Conservation (phyloP, 352 stramenopile genomes). For the Phytophthora pini region DNA sequence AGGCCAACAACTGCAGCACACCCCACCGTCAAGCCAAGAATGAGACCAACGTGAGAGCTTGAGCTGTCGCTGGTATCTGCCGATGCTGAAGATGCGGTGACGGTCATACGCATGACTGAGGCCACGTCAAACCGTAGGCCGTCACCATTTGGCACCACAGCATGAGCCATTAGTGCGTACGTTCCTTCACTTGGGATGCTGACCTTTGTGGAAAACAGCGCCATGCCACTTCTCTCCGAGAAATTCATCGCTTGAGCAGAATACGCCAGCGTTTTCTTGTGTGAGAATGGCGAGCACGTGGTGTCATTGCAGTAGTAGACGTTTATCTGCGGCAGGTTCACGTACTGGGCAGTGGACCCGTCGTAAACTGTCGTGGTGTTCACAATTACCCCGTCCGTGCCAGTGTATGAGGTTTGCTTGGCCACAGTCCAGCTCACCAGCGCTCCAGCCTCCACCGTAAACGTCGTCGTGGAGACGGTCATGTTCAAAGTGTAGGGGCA, state of each 20-base stretch:
- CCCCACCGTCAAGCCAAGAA: conserved; percentile 45
- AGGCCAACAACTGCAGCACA: conserved; percentile 39
- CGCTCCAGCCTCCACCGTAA: conserved; percentile 27
- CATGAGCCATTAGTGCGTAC: conserved; percentile 56
- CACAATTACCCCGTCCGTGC: conserved; percentile 12
- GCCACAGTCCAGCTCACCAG: conserved; percentile 43
- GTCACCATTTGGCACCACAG: conserved; percentile 54
- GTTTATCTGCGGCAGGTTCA: conserved; percentile 46
- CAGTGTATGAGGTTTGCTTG: conserved; percentile 22
- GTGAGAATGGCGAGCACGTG: conserved; percentile 52
- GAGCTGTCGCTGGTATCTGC: conserved; percentile 20
- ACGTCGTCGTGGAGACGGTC: conserved; percentile 30
- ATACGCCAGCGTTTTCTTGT: conserved; percentile 42
- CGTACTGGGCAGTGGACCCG: conserved; percentile 28
- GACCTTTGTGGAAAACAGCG: conserved; percentile 37
- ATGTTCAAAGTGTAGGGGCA: conserved; percentile 59
- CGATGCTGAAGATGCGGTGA: conserved; percentile 23
- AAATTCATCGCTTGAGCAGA: conserved; percentile 45
- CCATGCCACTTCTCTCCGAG: conserved; percentile 17
- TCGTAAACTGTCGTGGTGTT: conserved; percentile 52
- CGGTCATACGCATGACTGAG: conserved; percentile 44
- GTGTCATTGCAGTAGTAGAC: conserved; percentile 58
- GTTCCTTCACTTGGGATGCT: conserved; percentile 47
- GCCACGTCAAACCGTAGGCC: conserved; percentile 49
- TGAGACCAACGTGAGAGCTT: conserved; percentile 30